Conservation (phyloP, 768 basidiomycete genomes). For the Megacollybia marginata region DNA sequence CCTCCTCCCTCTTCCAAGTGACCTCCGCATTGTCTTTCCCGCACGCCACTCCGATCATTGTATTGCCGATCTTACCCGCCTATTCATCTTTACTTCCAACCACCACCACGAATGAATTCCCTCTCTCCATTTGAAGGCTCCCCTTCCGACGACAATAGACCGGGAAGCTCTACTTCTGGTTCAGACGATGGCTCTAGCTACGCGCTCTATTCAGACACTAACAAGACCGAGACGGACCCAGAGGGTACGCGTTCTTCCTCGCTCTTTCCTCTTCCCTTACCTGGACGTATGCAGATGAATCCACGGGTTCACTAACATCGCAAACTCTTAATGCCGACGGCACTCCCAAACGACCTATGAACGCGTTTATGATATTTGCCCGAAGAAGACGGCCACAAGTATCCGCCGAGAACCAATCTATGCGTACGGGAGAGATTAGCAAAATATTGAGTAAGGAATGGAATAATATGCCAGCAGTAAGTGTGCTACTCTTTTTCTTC, state of each 20-base stretch:
- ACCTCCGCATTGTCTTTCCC: no score
- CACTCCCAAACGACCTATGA: constrained; percentile 87
- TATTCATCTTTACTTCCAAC: no score
- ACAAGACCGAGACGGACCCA: constrained; percentile 33
- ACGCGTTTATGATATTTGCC: constrained; percentile 92
- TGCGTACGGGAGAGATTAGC: constrained; percentile 87
- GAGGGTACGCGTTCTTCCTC: constrained; percentile 32
- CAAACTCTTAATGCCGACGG: constrained; percentile 83
- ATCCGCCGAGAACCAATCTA: constrained; percentile 77
- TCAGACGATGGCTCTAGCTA: constrained; percentile 47
- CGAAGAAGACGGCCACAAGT: constrained; percentile 77
- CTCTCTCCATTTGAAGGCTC: no score
- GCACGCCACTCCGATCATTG: no score
- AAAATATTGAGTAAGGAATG: constrained; percentile 85
- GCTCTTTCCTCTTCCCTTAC: constrained; percentile 8
- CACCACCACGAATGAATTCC: no score
- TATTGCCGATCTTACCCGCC: no score
- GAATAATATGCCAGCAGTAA: constrained; percentile 71
- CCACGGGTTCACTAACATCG: constrained; percentile 47
- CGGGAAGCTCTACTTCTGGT: constrained; percentile 44
- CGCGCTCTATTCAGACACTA: constrained; percentile 24
- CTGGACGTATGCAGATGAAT: constrained; percentile 14
- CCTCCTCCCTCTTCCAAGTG: no score
- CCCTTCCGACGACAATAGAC: constrained; percentile 21
- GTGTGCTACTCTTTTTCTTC: constrained; percentile 12